Evolutionary conservation across 371 early-diverging fungal genomes (phyloP).

Genomic region (Amoeboaphelidium occidentale): DNA sequence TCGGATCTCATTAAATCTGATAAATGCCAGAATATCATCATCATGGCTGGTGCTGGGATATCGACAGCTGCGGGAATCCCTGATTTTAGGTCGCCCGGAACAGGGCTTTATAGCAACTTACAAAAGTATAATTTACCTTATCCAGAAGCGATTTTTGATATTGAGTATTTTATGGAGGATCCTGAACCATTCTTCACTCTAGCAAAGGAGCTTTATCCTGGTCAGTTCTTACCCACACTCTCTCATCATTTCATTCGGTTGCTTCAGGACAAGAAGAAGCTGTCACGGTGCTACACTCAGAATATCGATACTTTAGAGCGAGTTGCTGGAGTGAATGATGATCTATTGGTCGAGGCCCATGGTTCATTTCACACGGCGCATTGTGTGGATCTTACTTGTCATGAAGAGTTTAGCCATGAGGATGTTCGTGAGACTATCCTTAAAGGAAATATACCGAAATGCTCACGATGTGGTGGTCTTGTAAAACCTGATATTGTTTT

Average conservation of each 20-base stretch:
- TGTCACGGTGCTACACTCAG: conserved; percentile 71
- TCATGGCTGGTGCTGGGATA: conserved; percentile 85
- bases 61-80: conserved; percentile 77
- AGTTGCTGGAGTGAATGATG: conserved; percentile 41
- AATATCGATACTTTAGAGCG: conserved; percentile 90
- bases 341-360: conserved; percentile 69
- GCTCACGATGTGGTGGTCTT: conserved; percentile 31
- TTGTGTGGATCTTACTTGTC: conserved; percentile 30
- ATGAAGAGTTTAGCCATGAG: conserved; percentile 13
- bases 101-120: conserved; percentile 76
- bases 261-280: conserved; percentile 36
- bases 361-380: conserved; percentile 65
- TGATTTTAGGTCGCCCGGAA: conserved; percentile 71
- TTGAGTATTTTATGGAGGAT: conserved; percentile 45
- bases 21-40: conserved; percentile 38
- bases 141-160: conserved; percentile 80
- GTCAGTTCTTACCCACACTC: conserved; percentile 41
- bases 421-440: conserved; percentile 14
- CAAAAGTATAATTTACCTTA: conserved; percentile 59
- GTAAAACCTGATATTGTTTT: conserved; percentile 87
- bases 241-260: conserved; percentile 64
- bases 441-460: conserved; percentile 35
- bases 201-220: conserved; percentile 78
- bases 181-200: conserved; percentile 51
- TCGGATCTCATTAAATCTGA: no score